Evolutionary conservation across 805 yeast genomes (phyloP).

Genomic region (Ogataea paradorogensis): DNA sequence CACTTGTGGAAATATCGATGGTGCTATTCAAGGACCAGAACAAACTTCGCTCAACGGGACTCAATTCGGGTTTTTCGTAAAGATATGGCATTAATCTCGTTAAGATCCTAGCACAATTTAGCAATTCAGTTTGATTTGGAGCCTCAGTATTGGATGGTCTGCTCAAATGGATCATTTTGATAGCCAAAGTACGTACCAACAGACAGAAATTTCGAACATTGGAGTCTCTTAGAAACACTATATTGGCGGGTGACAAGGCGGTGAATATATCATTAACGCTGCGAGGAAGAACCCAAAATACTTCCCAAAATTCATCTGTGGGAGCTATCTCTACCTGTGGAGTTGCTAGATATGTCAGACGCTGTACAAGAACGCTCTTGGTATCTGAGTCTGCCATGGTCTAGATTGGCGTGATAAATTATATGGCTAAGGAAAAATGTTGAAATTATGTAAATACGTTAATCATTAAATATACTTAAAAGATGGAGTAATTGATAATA

Average conservation of each 20-base stretch:
- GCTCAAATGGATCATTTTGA: slow-evolving; percentile 31
- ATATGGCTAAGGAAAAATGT: not conserved
- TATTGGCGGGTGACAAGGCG: slow-evolving; percentile 53
- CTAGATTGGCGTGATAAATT: slow-evolving; percentile 1
- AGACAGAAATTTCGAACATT: slow-evolving; percentile 57
- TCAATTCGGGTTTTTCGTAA: slow-evolving; percentile 49
- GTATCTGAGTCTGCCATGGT: slow-evolving; percentile 77
- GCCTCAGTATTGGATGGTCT: slow-evolving; percentile 14
- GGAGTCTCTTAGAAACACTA: slow-evolving; percentile 55
- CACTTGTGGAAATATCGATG: slow-evolving; percentile 12
- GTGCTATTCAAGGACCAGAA: slow-evolving; percentile 42
- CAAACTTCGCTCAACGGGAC: slow-evolving; percentile 33
- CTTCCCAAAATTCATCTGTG: slow-evolving; percentile 41
- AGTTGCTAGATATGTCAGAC: slow-evolving; percentile 56
- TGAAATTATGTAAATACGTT: slow-evolving; percentile 2
- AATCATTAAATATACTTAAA: not conserved
- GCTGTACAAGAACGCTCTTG: slow-evolving; percentile 55
- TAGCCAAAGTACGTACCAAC: slow-evolving; percentile 43
- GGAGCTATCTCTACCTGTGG: slow-evolving; percentile 35
- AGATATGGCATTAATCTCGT: slow-evolving; percentile 64
- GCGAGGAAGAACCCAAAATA: slow-evolving; percentile 48
- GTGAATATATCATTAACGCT: slow-evolving; percentile 56
- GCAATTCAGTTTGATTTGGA: slow-evolving; percentile 36
- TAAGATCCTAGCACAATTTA: slow-evolving; percentile 63
- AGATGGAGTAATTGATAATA: not conserved